Evolutionary conservation across 2,329 filamentous ascomycete genomes (phyloP).

Genomic region (Thielaviopsis punctulata): DNA sequence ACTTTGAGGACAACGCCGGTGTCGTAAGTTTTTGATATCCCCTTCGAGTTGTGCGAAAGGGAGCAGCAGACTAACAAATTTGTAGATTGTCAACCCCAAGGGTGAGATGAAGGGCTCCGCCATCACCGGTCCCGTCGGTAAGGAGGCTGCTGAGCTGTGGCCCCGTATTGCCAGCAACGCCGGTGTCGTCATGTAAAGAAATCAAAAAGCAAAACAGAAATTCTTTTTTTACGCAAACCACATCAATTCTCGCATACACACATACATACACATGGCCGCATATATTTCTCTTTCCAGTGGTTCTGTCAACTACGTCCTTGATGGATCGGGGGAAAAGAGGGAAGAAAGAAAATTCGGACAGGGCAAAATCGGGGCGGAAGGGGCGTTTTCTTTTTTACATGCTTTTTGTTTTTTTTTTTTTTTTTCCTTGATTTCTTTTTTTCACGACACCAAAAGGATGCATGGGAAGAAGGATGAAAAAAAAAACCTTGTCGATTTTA

Average conservation of each 20-base stretch:
- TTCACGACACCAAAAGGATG: too few relatives aligned
- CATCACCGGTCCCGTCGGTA: slow-evolving; percentile 97
- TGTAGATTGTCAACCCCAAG: slow-evolving; percentile 99
- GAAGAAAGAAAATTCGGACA: too few relatives aligned
- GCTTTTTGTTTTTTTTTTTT: slow-evolving; percentile 1
- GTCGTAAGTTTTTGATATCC: slow-evolving; percentile 48
- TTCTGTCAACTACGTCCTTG: too few relatives aligned
- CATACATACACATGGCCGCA: not conserved
- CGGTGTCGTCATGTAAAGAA: slow-evolving; percentile 94
- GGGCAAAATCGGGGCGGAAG: not conserved
- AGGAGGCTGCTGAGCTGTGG: slow-evolving; percentile 99
- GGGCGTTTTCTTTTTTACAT: not conserved
- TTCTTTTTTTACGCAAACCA: slow-evolving; percentile 11
- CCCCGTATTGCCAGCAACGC: slow-evolving; percentile 99
- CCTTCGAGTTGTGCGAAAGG: not conserved
- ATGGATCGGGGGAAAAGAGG: too few relatives aligned
- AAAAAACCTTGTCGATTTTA: not conserved
- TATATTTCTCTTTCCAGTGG: too few relatives aligned
- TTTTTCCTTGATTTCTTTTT: slow-evolving; percentile 5
- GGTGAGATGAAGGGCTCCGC: slow-evolving; percentile 99
- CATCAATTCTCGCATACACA: slow-evolving; percentile 6
- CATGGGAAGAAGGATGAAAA: slow-evolving; percentile 3
- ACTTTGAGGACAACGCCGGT: slow-evolving; percentile 99
- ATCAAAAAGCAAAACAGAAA: slow-evolving; percentile 16
- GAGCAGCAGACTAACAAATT: too few relatives aligned